These are phyloP conservation scores for Dioszegia crocea DNA, from an alignment of 768 basidiomycete genomes.

Conservation along the genomic window DNA sequence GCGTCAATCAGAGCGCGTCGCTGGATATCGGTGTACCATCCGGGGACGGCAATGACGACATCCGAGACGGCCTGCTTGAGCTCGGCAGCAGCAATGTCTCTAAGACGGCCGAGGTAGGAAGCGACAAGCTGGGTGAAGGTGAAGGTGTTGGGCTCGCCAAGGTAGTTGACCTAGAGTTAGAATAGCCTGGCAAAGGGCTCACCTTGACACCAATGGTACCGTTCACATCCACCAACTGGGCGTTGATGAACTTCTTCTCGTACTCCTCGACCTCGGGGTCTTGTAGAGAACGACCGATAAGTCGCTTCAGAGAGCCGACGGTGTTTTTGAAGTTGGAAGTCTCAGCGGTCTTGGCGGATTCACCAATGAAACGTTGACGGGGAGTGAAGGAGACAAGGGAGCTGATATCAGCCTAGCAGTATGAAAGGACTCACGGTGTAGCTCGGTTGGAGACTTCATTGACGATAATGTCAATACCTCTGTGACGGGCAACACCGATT, in stretches of 20 bases:
- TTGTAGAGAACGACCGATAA: slow-evolving; percentile 72
- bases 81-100: slow-evolving; percentile 78
- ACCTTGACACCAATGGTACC: slow-evolving; percentile 85
- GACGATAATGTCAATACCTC: slow-evolving; percentile 96
- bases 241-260: slow-evolving; percentile 89
- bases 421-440: slow-evolving; percentile 69
- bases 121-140: slow-evolving; percentile 87
- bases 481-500: slow-evolving; percentile 91
- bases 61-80: slow-evolving; percentile 83
- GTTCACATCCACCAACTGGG: slow-evolving; percentile 73
- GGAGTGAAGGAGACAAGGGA: slow-evolving; percentile 91
- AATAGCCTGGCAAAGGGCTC: neutral
- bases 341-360: slow-evolving; percentile 94
- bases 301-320: slow-evolving; percentile 82
- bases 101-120: slow-evolving; percentile 83
- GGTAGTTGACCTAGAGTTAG: slow-evolving; percentile 69
- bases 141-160: slow-evolving; percentile 72
- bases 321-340: slow-evolving; percentile 98
- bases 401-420: slow-evolving; percentile 54
- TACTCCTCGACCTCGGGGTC: slow-evolving; percentile 73
- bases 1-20: slow-evolving; percentile 85
- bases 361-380: slow-evolving; percentile 86
- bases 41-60: slow-evolving; percentile 91
- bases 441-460: slow-evolving; percentile 97
- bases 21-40: slow-evolving; percentile 93